Base-by-base conservation (phyloP, 179 eudicot genomes). In the Beta corolliflora region DNA sequence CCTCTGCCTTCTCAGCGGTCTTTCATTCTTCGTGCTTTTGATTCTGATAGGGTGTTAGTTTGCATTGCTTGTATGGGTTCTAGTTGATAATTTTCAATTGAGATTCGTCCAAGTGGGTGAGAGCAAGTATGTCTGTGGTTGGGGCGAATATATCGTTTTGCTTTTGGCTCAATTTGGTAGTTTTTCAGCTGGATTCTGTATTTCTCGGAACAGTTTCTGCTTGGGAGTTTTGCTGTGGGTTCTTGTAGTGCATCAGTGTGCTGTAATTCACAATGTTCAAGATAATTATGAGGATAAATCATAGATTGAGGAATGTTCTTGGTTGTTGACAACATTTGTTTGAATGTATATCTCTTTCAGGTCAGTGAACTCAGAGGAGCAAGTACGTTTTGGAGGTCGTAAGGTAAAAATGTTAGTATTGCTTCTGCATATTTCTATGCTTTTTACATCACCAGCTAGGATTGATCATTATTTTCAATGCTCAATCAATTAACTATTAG, bases 361-460 rank as follows among this genome's bases (percentile, higher is more conserved):
- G 80, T 68, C 84, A 45, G 85, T 74, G 44, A 60, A 80, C 79
- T 76, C 83, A 48, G 56, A 78, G 14, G 81, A 85, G 72, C 79
- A 73, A 45, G 18, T 56, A 52, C 65, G 15, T 48, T 66, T 73
- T 77, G 64, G 68, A 11, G 66, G 85, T 63, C 85, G 88, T 61
- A 85, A 85, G 88, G 88, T 85, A 85, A 59, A 45, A 69, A 73
- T 65, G 74, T 46, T 76, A 21, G 73, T 41, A 55, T 76, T 82
- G 25, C 5, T 71, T 66, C 58, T 44, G 16, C 12, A 58, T 44
- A 21, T 69, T 36, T 45, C 7, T 13, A 25, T 69, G 50, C 67
- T 79, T 4, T 73, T 59, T 69, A 7, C 23, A 16, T 55, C 25
- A 53, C 7, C 66, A 45, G 69, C 56, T 13, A 16, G 31, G 15